phyloP scores from a whole-genome alignment of 192 early-diverging fungal species.

The Linnemannia hyalina region DNA sequence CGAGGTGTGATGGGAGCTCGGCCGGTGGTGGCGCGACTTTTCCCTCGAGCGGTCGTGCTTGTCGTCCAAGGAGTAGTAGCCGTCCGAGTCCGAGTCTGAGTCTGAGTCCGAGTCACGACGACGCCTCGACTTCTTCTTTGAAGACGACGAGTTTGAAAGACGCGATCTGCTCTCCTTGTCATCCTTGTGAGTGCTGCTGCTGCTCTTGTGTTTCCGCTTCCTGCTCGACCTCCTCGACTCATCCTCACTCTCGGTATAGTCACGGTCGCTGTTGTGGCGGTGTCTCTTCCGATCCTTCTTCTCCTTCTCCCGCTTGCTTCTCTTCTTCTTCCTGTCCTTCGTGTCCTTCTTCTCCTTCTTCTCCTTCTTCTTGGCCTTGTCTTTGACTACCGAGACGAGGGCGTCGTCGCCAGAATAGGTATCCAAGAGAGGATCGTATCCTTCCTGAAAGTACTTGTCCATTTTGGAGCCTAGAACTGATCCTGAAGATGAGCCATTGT shows the following conservation, averaged over 20 bases:
- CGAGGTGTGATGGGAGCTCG: too few species aligned
- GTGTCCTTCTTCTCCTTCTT: constrained; percentile 36
- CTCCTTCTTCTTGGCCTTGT: constrained; percentile 15
- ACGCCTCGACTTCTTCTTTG: constrained; percentile 11
- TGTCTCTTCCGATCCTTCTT: constrained; percentile 19
- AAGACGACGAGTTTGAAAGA: neutral
- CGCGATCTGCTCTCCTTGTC: neutral
- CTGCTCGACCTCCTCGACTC: neutral
- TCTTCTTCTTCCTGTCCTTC: constrained; percentile 26
- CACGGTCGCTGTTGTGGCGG: neutral
- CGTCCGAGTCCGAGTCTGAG: neutral
- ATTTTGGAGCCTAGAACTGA: constrained; percentile 61
- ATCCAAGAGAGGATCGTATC: constrained; percentile 64
- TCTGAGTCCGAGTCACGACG: neutral
- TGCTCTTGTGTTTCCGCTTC: constrained; percentile 1
- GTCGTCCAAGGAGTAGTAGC: neutral
- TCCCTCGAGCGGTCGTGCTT: neutral
- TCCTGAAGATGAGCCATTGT: constrained; percentile 15
- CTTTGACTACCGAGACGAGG: neutral
- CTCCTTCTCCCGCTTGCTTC: constrained; percentile 21
- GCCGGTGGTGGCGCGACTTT: neutral
- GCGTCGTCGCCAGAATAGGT: constrained; percentile 40
- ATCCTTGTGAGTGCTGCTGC: neutral
- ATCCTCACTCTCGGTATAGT: neutral
- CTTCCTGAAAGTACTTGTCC: constrained; percentile 69